Base-by-base conservation (phyloP, 225 moss, liverwort and hornwort species). In the Antitrichia curtipendula region DNA sequence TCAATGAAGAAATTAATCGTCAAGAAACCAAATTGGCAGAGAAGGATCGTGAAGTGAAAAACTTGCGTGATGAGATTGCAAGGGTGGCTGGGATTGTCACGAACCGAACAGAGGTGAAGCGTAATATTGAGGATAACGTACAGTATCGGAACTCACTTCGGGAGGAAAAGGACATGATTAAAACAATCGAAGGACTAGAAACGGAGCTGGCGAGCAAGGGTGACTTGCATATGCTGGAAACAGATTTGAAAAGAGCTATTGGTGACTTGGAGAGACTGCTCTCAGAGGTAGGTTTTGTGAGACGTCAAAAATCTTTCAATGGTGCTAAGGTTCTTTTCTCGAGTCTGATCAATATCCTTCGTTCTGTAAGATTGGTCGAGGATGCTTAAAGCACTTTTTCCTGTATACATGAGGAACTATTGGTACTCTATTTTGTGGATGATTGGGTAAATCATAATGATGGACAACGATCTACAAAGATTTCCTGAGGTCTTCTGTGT, bases 121-220 rank as follows among this genome's bases (percentile, higher is more conserved):
- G 99, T 78, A 95, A 96, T 69, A 95, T 99, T 71, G 96, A 96
- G 53, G 97, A 96, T 85, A 97, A 97, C 87, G 85, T 99, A 63
- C 93, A 95, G 77, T 99, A 97, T 82, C 91, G 96, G 85, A 92
- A 91, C 34, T 95, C 96, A 58, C 71, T 88, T 43, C 89, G 49
- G 74, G 92, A 93, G 60, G 95, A 95, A 84, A 36, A 92, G 87
- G 32, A 87, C 16, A 87, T 94, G 75, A 90, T 90, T 38, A n/a
- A 84, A 43, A 85, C 77, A 80, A 95, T 96, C 74, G 86, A 93
- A 84, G 88, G 81, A 68, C 82, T 97, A 41, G 97, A 99, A 89
- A 90, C 88, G 88, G 91, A 94, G 89, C 91, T 99, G 84, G 89
- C 93, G 49, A 88, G 85, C 65, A 91, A 93, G 86, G 97, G 97